Base-by-base conservation (phyloP, 1,139 yeast genomes). In the Yamadazyma siamensis region DNA sequence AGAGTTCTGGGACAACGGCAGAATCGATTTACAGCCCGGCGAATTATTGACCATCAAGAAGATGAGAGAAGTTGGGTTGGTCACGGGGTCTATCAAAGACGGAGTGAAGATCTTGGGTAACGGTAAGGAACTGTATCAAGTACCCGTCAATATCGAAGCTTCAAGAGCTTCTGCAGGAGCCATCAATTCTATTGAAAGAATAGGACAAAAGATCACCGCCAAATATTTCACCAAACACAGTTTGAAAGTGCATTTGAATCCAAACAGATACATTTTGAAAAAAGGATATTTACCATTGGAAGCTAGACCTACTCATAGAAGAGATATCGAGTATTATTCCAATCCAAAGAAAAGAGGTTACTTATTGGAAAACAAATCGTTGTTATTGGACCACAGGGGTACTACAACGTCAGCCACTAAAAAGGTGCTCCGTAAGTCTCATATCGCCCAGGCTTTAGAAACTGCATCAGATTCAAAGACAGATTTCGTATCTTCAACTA, bases 91-190 rank as follows among this genome's bases (percentile, higher is more conserved):
- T 6, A 60, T 83, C 52, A 75, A 70, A 41, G 83, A 82, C 47
- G 98, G 97, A 29, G 88, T 91, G 31, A 85, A 86, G 55, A 61
- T 89, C 25, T 71, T 89, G 41, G 91, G 85, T 10, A 75, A 68
- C 26, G 94, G 94, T 17, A 66, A 71, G 35, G 74, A 71, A 31
- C 41, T 46, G 5, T 80, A 77, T 50, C 67, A 61, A 24, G 72
- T 79, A 25, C 82, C 86, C 19, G 63, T 88, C 39, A 72, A 74
- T 46, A 73, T 91, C 33, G 94, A 87, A 49, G 94, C 96, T 4
- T 73, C 91, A 9, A 75, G 74, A 50, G 96, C 96, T 2, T 77
- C 96, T 1, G 57, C 60, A 14, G 70, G 74, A 13, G 96, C 96
- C 11, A 81, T 91, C 36, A 64, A 67, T 35, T 67, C 80, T 4